Conservation (phyloP, 2,329 filamentous ascomycete genomes). For the Venturia nashicola region DNA sequence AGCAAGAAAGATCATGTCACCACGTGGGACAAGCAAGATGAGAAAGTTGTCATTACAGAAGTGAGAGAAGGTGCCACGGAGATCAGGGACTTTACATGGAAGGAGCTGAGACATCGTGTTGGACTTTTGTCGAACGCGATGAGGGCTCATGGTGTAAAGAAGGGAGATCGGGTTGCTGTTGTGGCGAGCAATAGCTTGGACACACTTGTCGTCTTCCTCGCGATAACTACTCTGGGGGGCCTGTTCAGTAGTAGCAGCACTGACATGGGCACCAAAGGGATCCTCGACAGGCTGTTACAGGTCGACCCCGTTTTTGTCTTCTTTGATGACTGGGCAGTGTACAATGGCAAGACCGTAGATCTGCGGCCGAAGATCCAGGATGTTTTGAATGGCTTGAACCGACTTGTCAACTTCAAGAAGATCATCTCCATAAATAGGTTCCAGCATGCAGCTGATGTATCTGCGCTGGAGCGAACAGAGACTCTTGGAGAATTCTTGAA, state of each 20-base stretch:
- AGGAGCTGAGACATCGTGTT: constrained; percentile 47
- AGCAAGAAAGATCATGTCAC: constrained; percentile 30
- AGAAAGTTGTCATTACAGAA: constrained; percentile 58
- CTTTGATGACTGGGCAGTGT: constrained; percentile 67
- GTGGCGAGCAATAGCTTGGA: constrained; percentile 66
- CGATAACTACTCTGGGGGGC: constrained; percentile 56
- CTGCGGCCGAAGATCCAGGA: constrained; percentile 59
- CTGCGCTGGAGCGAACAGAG: constrained; percentile 35
- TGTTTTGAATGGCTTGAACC: constrained; percentile 50
- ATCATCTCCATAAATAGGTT: constrained; percentile 58
- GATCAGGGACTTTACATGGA: constrained; percentile 50
- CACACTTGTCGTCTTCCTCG: constrained; percentile 60
- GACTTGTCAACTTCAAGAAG: constrained; percentile 47
- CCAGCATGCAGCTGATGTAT: constrained; percentile 45
- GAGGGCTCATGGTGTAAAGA: constrained; percentile 49
- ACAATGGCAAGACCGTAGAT: constrained; percentile 66
- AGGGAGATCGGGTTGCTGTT: constrained; percentile 63
- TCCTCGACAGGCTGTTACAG: constrained; percentile 63
- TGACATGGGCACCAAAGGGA: constrained; percentile 70
- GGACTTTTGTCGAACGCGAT: constrained; percentile 54
- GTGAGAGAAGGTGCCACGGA: constrained; percentile 53
- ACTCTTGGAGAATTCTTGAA: constrained; percentile 31
- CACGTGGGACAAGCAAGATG: constrained; percentile 55
- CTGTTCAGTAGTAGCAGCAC: constrained; percentile 68
- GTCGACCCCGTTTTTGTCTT: constrained; percentile 71